Evolutionary conservation across 1,139 yeast species (phyloP).

Genomic region (Saccharomyces pastorianus): DNA sequence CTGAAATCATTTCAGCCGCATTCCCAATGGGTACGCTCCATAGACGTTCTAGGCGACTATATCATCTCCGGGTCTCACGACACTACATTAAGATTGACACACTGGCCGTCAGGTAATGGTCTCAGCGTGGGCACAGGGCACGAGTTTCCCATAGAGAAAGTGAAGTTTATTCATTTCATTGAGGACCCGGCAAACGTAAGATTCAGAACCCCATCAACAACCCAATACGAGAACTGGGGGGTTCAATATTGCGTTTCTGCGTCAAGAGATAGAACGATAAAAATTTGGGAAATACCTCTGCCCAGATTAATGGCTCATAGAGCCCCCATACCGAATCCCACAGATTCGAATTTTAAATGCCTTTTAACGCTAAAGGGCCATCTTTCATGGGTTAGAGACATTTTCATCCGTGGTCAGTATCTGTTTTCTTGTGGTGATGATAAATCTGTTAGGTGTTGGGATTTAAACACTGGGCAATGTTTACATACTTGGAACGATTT

Average conservation of each 20-base stretch:
- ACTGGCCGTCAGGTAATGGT: conserved; percentile 60
- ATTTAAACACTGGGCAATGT: conserved; percentile 50
- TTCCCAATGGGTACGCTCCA: conserved; percentile 78
- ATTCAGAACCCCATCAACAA: neutral
- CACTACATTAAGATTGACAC: conserved; percentile 61
- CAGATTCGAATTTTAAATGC: conserved; percentile 53
- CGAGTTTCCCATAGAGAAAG: conserved; percentile 74
- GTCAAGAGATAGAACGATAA: conserved; percentile 70
- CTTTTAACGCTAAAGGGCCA: conserved; percentile 60
- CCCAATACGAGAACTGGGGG: conserved; percentile 37
- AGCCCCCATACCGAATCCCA: conserved; percentile 47
- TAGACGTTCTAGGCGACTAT: conserved; percentile 49
- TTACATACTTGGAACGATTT: conserved; percentile 43
- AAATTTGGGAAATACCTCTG: conserved; percentile 68
- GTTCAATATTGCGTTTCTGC: conserved; percentile 69
- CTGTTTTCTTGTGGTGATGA: conserved; percentile 77
- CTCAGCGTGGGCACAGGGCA: conserved; percentile 67
- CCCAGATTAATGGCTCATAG: conserved; percentile 49
- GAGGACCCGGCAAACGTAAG: conserved; percentile 3
- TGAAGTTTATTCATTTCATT: conserved; percentile 52
- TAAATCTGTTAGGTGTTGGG: conserved; percentile 72
- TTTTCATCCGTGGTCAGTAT: conserved; percentile 45
- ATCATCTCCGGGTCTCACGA: conserved; percentile 76
- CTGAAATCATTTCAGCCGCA: conserved; percentile 64
- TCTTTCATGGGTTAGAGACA: conserved; percentile 75